Percentiles rank a stretch among this genome's conserved stretches.
These are phyloP conservation scores for Fusarium sp. DNA, from an alignment of 2,329 filamentous ascomycete species.

Conservation along the genomic window DNA sequence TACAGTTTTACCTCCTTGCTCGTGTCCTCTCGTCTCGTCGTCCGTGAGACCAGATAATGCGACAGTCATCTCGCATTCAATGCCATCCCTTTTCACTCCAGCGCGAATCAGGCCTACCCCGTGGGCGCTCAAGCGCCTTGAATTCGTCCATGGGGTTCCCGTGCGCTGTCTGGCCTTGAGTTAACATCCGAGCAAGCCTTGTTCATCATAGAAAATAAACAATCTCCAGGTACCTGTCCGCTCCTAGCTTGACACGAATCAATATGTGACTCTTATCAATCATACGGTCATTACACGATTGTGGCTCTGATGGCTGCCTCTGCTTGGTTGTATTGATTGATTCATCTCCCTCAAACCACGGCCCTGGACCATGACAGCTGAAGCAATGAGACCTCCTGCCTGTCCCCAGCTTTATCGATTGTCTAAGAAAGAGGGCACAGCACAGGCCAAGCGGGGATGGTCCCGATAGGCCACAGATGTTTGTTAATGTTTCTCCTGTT, in stretches of 20 bases:
- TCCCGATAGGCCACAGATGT: slow-evolving; percentile 39
- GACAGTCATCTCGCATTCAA: slow-evolving; percentile 32
- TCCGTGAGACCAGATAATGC: slow-evolving; percentile 22
- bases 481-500: slow-evolving; percentile 22
- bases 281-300: slow-evolving; percentile 11
- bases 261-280: slow-evolving; percentile 18
- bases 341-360: slow-evolving; percentile 18
- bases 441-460: slow-evolving; percentile 37
- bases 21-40: slow-evolving; percentile 24
- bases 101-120: slow-evolving; percentile 30
- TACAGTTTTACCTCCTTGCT: slow-evolving; percentile 9
- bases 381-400: slow-evolving; percentile 9
- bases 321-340: slow-evolving; percentile 12
- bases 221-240: slow-evolving; percentile 29
- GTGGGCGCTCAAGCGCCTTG: slow-evolving; percentile 33
- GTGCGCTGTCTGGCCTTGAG: slow-evolving; percentile 35
- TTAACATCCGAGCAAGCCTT: slow-evolving; percentile 40
- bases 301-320: slow-evolving; percentile 22
- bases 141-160: slow-evolving; percentile 34
- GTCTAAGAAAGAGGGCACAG: slow-evolving; percentile 4
- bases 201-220: slow-evolving; percentile 16
- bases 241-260: slow-evolving; percentile 19
- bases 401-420: slow-evolving; percentile 18
- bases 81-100: slow-evolving; percentile 17
- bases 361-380: slow-evolving; percentile 24